Percentiles rank a stretch among this genome's conserved stretches.
Evolutionary conservation across 2,329 filamentous ascomycete species (phyloP).

Genomic region (Fusarium musae): DNA sequence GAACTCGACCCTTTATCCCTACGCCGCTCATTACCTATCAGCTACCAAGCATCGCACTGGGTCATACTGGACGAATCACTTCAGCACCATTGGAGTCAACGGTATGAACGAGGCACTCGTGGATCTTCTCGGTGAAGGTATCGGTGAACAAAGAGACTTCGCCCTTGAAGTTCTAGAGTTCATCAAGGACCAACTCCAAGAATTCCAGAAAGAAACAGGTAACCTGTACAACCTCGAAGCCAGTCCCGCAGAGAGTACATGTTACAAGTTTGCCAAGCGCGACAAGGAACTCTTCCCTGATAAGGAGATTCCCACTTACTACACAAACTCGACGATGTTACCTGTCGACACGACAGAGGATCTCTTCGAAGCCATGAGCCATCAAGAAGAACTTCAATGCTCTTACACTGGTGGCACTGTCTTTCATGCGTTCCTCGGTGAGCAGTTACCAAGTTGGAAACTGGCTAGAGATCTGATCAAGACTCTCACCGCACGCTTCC

Average conservation of each 20-base stretch:
- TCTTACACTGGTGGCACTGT: conserved; percentile 41
- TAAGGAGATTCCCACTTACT: conserved; percentile 19
- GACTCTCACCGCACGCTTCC: conserved; percentile 32
- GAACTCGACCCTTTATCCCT: conserved; percentile 33
- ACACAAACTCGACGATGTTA: conserved; percentile 43
- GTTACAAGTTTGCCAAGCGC: conserved; percentile 37
- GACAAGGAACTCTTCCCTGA: conserved; percentile 35
- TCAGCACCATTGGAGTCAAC: conserved; percentile 41
- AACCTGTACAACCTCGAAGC: conserved; percentile 41
- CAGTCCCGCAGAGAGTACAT: conserved; percentile 40
- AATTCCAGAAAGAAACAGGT: conserved; percentile 30
- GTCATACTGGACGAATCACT: conserved; percentile 41
- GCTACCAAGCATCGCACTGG: conserved; percentile 39
- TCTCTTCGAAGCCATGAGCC: conserved; percentile 33
- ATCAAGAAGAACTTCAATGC: conserved; percentile 38
- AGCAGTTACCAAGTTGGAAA: conserved; percentile 33
- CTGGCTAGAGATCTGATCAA: conserved; percentile 36
- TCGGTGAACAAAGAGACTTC: conserved; percentile 6
- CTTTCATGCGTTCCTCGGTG: conserved; percentile 40
- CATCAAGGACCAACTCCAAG: conserved; percentile 36
- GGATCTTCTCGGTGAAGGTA: conserved; percentile 9
- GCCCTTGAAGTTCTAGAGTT: conserved; percentile 30
- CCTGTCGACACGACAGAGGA: conserved; percentile 39
- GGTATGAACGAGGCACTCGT: conserved; percentile 39
- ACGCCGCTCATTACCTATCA: conserved; percentile 33